A percentile compares a stretch with the other conserved stretches of the same genome.
Conservation (phyloP, 306 rosid genomes). For the Castanopsis chinensis region DNA sequence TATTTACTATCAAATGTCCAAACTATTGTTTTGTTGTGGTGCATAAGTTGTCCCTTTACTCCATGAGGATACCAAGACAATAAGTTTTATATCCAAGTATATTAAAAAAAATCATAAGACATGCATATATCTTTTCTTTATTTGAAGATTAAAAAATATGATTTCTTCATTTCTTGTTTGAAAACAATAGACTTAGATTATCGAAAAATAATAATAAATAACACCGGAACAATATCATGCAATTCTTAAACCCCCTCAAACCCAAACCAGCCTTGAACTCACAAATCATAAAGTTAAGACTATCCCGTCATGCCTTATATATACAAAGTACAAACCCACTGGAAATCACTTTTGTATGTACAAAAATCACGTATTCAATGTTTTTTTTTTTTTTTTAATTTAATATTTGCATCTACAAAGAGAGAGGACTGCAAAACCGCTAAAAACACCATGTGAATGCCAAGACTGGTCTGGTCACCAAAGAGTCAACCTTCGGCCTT, state of each 20-base stretch:
- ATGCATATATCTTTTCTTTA: too few relatives aligned
- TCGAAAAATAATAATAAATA: not conserved
- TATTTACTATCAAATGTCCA: too few relatives aligned
- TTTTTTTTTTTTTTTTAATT: not conserved
- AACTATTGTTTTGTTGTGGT: too few relatives aligned
- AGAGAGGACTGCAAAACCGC: not conserved
- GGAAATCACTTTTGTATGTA: not conserved
- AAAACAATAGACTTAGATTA: too few relatives aligned
- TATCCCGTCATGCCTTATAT: not conserved
- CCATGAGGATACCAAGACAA: too few relatives aligned
- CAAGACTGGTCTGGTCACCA: not conserved
- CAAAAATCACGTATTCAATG: not conserved
- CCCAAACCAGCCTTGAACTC: not conserved
- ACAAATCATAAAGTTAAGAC: not conserved
- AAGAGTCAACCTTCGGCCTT: not conserved
- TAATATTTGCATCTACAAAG: not conserved
- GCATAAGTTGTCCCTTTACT: too few relatives aligned
- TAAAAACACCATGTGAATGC: not conserved
- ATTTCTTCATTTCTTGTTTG: too few relatives aligned
- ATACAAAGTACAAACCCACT: not conserved
- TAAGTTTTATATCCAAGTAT: too few relatives aligned
- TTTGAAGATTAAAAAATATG: too few relatives aligned
- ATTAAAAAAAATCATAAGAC: too few relatives aligned
- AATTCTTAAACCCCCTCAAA: not conserved
- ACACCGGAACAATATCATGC: not conserved